Conservation (phyloP, 345 rosid genomes). For the Gossypium turneri region DNA sequence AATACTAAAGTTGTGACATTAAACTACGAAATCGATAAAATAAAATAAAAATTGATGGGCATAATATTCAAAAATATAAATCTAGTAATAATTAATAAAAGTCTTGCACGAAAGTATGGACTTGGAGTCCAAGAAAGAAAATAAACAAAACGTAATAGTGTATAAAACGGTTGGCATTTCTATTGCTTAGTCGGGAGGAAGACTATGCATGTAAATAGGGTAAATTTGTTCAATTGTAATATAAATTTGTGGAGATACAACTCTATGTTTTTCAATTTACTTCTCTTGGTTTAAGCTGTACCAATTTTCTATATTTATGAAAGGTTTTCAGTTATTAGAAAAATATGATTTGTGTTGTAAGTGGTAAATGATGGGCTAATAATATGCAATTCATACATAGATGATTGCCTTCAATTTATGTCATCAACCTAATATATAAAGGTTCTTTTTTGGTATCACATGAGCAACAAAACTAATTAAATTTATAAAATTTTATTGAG, state of each 20-base stretch:
- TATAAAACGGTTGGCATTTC: background rate
- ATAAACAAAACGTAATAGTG: background rate
- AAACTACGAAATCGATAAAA: no score
- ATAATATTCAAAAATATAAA: no score
- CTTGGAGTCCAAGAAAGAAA: constrained; percentile 7
- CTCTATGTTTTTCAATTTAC: background rate
- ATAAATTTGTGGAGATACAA: background rate
- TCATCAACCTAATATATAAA: background rate
- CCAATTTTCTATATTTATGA: background rate
- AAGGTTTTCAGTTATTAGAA: background rate
- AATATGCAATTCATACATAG: background rate
- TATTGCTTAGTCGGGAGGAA: background rate
- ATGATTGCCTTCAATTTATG: background rate
- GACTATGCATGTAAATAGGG: background rate
- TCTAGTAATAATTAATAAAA: no score
- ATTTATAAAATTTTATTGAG: no score
- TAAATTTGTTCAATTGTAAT: background rate
- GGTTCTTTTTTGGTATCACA: no score
- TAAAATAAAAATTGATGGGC: no score
- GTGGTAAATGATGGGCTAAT: background rate
- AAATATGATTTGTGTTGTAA: background rate
- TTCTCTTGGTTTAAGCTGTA: background rate
- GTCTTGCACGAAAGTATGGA: constrained; percentile 4
- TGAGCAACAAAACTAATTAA: no score
- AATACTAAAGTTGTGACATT: no score